Percentiles rank a stretch among this genome's conserved stretches.
Conservation (phyloP, 306 rosid genomes). For the Cicer yamashitae region DNA sequence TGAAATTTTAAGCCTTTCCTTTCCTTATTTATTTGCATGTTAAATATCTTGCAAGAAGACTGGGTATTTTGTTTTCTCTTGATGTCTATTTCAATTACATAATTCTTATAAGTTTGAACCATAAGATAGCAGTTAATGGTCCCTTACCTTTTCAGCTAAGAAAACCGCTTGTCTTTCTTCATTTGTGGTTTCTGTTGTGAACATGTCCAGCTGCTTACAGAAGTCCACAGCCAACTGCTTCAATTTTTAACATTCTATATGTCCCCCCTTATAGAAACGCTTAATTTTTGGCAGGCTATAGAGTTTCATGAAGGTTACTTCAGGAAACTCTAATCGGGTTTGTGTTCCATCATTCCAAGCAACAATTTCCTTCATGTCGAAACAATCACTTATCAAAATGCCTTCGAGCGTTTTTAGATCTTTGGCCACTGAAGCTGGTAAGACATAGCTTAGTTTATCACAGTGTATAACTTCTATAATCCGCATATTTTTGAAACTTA, state of each 20-base stretch:
- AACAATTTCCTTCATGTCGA: conserved; percentile 35
- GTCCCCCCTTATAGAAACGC: conserved; percentile 7
- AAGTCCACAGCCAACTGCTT: not conserved
- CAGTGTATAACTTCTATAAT: rapidly evolving
- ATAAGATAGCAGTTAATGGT: not conserved
- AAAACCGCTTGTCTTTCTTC: conserved; percentile 12
- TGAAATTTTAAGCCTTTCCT: not conserved
- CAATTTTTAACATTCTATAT: conserved; percentile 8
- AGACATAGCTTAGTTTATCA: conserved; percentile 7
- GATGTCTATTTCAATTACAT: not conserved
- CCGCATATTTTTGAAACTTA: conserved; percentile 1
- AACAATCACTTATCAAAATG: rapidly evolving
- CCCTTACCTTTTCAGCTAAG: conserved; percentile 6
- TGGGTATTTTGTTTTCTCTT: not conserved
- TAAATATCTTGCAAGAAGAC: not conserved
- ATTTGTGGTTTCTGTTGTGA: not conserved
- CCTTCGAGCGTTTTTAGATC: not conserved
- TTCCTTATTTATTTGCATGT: conserved; percentile 1
- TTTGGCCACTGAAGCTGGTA: conserved; percentile 43
- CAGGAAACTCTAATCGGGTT: not conserved
- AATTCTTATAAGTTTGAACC: not conserved
- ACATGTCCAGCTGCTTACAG: not conserved
- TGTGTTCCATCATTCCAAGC: not conserved
- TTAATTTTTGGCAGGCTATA: not conserved
- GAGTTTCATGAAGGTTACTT: not conserved